phyloP scores from a whole-genome alignment of 2,329 filamentous ascomycete genomes.

The Calonectria montana region DNA sequence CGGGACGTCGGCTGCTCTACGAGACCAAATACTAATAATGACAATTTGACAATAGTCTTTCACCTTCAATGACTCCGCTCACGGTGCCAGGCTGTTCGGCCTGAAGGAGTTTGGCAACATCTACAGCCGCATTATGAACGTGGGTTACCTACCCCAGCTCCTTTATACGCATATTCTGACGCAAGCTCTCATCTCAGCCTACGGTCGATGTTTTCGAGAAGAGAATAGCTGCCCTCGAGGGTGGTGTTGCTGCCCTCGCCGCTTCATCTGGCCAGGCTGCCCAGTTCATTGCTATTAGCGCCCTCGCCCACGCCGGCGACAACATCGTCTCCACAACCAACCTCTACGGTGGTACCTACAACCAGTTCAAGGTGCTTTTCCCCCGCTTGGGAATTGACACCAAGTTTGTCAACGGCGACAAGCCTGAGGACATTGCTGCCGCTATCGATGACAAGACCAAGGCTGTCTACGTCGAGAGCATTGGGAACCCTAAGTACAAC shows the following conservation, averaged over 20 bases:
- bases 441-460: slow-evolving; percentile 95
- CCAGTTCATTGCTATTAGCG: slow-evolving; percentile 89
- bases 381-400: slow-evolving; percentile 88
- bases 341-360: slow-evolving; percentile 95
- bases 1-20: neutral
- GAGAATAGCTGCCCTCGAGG: slow-evolving; percentile 94
- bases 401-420: slow-evolving; percentile 88
- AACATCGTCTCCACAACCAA: slow-evolving; percentile 94
- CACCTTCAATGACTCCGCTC: slow-evolving; percentile 95
- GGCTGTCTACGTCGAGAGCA: slow-evolving; percentile 90
- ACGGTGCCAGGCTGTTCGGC: slow-evolving; percentile 93
- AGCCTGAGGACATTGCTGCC: slow-evolving; percentile 79
- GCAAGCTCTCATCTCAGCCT: slow-evolving; percentile 66
- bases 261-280: slow-evolving; percentile 89
- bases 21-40: neutral
- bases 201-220: slow-evolving; percentile 98
- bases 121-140: slow-evolving; percentile 97
- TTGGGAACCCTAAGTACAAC: slow-evolving; percentile 94
- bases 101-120: slow-evolving; percentile 98
- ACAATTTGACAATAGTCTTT: slow-evolving; percentile 70
- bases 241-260: slow-evolving; percentile 87
- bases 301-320: slow-evolving; percentile 88
- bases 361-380: slow-evolving; percentile 93
- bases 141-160: slow-evolving; percentile 53
- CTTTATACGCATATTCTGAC: neutral